Base-by-base conservation (phyloP, 768 basidiomycete species). In the Imleria badia region DNA sequence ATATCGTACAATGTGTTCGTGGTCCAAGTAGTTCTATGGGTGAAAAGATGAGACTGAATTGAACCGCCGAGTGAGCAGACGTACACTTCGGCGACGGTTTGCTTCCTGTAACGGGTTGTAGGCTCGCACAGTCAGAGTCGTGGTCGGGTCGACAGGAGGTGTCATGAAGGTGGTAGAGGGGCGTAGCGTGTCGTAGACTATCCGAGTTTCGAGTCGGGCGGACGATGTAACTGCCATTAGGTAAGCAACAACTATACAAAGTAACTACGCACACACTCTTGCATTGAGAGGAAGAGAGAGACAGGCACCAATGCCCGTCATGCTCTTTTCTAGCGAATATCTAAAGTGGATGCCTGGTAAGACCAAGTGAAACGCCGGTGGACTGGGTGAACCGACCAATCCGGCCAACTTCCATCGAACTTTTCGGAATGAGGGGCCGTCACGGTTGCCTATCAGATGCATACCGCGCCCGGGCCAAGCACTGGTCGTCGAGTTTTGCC, bases 381-480 rank as follows among this genome's bases (percentile, higher is more conserved):
- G 60, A 10, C 5, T 20, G n/a, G 35, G 17, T 48, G 29, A n/a
- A 82, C 89, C 60, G 60, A 94, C 93, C 70, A 82, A 64, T 31
- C 91, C 91, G 71, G 96, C 94, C 14, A 81, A 73, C 70, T 91
- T 91, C 62, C 94, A 76, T 58, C 85, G 78, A 13, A 98, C 95
- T 76, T 98, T 98, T 55, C 94, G 85, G 76, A 99, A 99, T 6
- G 90, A 91, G 26, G n/a, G n/a, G n/a, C n/a, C n/a, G n/a, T n/a
- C n/a, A n/a, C 97, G 97, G 63, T 95, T 98, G 5, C 97, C 96
- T 44, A 99, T 96, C n/a, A n/a, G n/a, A n/a, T n/a, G n/a, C n/a
- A n/a, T n/a, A n/a, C n/a, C n/a, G n/a, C n/a, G n/a, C n/a, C n/a
- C n/a, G n/a, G n/a, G n/a, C n/a, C n/a, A n/a, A n/a, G n/a, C n/a